phyloP scores from a whole-genome alignment of 1,284 basidiomycete species.

The Golubevia pallescens region DNA sequence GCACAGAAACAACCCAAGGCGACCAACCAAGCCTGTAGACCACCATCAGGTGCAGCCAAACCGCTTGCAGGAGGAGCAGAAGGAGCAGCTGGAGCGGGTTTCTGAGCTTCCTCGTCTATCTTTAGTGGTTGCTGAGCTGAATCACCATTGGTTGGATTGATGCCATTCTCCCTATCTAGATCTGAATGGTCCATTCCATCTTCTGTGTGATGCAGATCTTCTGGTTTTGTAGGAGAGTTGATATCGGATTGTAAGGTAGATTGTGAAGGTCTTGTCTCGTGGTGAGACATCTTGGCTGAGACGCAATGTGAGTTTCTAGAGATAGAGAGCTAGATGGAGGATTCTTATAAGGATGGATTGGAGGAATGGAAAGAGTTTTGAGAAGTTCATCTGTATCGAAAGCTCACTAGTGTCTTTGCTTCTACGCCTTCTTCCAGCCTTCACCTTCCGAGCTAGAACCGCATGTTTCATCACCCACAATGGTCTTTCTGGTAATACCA shows the following conservation, averaged over 20 bases:
- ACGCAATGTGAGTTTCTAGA: background rate
- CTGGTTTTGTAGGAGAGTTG: background rate
- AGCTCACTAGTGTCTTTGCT: too few species aligned
- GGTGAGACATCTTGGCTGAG: background rate
- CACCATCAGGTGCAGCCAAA: conserved; percentile 5
- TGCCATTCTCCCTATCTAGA: background rate
- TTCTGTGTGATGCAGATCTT: background rate
- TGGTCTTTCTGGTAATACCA: too few species aligned
- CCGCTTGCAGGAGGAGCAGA: background rate
- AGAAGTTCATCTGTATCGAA: too few species aligned
- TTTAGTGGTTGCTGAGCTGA: too few species aligned
- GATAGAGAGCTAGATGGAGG: background rate
- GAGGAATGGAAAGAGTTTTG: background rate
- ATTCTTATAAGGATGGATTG: background rate
- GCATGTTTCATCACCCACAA: too few species aligned
- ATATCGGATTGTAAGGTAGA: background rate
- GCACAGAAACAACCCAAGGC: conserved; percentile 8
- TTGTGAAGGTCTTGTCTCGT: background rate
- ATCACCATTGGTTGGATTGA: too few species aligned
- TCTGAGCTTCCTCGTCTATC: background rate
- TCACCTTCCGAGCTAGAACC: too few species aligned
- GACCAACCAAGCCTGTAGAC: conserved; percentile 1
- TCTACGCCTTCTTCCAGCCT: too few species aligned
- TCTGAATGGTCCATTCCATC: background rate
- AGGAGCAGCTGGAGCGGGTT: background rate